A percentile compares a stretch with the other conserved stretches of the same genome.
Conservation (phyloP, 352 stramenopile genomes). For the Phytophthora cryptogea region DNA sequence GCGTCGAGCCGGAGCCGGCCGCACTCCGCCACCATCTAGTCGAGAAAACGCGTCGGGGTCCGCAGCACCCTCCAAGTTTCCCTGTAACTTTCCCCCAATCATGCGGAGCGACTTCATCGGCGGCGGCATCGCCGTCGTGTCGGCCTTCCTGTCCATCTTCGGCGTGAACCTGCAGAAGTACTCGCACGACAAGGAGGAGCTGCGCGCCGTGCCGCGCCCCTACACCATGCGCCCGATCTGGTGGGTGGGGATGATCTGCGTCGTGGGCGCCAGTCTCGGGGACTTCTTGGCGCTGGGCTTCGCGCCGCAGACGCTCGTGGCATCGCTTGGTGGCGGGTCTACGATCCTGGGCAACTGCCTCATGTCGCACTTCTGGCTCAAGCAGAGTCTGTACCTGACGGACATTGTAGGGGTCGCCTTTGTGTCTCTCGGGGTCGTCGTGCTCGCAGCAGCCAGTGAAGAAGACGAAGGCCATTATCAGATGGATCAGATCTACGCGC, state of each 20-base stretch:
- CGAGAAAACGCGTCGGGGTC: constrained; percentile 19
- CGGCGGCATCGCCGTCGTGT: constrained; percentile 73
- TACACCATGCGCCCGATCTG: constrained; percentile 87
- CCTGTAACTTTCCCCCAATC: background rate
- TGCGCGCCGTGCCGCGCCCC: constrained; percentile 63
- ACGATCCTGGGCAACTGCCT: constrained; percentile 87
- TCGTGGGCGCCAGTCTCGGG: constrained; percentile 79
- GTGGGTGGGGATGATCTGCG: constrained; percentile 89
- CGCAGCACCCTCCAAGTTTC: constrained; percentile 1
- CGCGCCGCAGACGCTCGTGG: constrained; percentile 85
- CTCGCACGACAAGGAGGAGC: constrained; percentile 86
- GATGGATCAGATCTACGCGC: constrained; percentile 86
- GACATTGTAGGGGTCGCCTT: constrained; percentile 78
- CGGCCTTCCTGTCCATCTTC: constrained; percentile 87
- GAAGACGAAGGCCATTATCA: constrained; percentile 79
- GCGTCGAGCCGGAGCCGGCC: constrained; percentile 22
- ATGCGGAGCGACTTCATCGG: constrained; percentile 58
- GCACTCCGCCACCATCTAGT: constrained; percentile 2
- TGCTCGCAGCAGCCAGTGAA: constrained; percentile 73
- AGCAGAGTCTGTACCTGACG: constrained; percentile 86
- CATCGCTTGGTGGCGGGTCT: constrained; percentile 77
- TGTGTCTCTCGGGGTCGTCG: constrained; percentile 79
- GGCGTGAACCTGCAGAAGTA: constrained; percentile 93
- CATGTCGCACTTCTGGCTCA: constrained; percentile 88
- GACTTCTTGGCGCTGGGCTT: constrained; percentile 90